Evolutionary conservation across 2,329 filamentous ascomycete species (phyloP).

Genomic region (Aureobasidium uvarum): DNA sequence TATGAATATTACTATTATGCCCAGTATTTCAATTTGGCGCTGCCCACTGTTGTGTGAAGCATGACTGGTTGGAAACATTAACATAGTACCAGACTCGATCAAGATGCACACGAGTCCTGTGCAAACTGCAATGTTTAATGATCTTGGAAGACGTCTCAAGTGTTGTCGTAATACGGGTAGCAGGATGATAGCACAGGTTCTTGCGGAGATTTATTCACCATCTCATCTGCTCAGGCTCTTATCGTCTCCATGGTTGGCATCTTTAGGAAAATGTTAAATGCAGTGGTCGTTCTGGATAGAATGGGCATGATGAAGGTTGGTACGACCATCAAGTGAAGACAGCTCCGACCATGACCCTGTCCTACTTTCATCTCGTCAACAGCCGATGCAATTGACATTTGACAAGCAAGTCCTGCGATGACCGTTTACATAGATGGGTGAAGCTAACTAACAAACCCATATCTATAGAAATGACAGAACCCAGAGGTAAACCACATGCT

Average conservation of each 20-base stretch:
- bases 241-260: constrained; percentile 58
- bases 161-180: constrained; percentile 51
- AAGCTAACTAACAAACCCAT: neutral
- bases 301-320: constrained; percentile 50
- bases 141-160: constrained; percentile 50
- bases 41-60: neutral
- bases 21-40: neutral
- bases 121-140: constrained; percentile 48
- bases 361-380: neutral
- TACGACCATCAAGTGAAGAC: constrained; percentile 60
- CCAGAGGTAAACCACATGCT: neutral
- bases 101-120: no score
- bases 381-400: no score
- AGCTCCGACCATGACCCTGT: constrained; percentile 53
- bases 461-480: no score
- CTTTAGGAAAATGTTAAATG: constrained; percentile 48
- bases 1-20: neutral
- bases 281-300: constrained; percentile 51
- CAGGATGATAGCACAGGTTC: constrained; percentile 50
- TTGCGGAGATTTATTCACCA: constrained; percentile 50
- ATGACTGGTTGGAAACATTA: no score
- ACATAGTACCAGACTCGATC: no score
- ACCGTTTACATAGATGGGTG: neutral
- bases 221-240: constrained; percentile 59
- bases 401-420: neutral